Percentiles rank a stretch among this genome's conserved stretches.
Evolutionary conservation across 495 filamentous ascomycete genomes (phyloP).

Genomic region (Oleoguttula mirabilis): DNA sequence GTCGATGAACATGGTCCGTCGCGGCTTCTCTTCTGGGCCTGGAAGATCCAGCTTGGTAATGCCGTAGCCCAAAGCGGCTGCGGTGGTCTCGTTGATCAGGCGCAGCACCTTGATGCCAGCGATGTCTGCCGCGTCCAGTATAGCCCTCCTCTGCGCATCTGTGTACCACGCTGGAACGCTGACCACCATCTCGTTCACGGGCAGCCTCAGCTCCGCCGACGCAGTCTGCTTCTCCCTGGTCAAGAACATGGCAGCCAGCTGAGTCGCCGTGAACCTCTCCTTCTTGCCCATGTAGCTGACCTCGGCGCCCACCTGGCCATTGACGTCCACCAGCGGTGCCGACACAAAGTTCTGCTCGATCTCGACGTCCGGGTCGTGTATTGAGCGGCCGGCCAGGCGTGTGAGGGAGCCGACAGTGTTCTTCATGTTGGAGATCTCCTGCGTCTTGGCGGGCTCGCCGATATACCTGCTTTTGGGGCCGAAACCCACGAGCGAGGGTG

Average conservation of each 20-base stretch:
- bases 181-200: slow-evolving; percentile 89
- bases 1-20: slow-evolving; percentile 84
- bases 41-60: slow-evolving; percentile 96
- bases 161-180: slow-evolving; percentile 96
- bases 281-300: slow-evolving; percentile 90
- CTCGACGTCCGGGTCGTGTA: slow-evolving; percentile 82
- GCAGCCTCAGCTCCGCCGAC: slow-evolving; percentile 74
- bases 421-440: slow-evolving; percentile 98
- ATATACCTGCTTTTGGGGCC: slow-evolving; percentile 84
- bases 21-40: slow-evolving; percentile 77
- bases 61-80: slow-evolving; percentile 88
- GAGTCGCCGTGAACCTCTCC: slow-evolving; percentile 80
- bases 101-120: slow-evolving; percentile 85
- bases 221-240: slow-evolving; percentile 87
- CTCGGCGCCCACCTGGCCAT: slow-evolving; percentile 89
- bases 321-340: slow-evolving; percentile 74
- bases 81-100: slow-evolving; percentile 96
- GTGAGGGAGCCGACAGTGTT: slow-evolving; percentile 92
- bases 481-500: slow-evolving; percentile 95
- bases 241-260: slow-evolving; percentile 89
- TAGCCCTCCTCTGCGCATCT: slow-evolving; percentile 74
- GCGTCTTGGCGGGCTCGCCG: slow-evolving; percentile 91
- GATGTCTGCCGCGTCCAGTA: slow-evolving; percentile 91
- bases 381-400: slow-evolving; percentile 72
- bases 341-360: slow-evolving; percentile 86